phyloP scores from a whole-genome alignment of 352 stramenopile genomes.

The Pythium dissotocum region DNA sequence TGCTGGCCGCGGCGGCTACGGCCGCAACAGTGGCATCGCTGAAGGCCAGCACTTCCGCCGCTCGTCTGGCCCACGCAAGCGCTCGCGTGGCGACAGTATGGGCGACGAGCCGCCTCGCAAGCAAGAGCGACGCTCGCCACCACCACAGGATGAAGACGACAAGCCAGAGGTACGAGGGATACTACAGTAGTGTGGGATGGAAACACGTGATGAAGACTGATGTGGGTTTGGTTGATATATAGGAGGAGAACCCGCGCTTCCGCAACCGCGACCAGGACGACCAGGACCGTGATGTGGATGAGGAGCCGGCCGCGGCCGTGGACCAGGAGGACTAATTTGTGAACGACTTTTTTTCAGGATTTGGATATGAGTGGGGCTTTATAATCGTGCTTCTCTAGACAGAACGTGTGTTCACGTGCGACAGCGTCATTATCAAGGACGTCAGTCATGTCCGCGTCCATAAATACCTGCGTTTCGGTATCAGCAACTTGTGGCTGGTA shows the following conservation, averaged over 20 bases:
- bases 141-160: conserved; percentile 17
- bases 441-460: neutral
- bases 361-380: no score
- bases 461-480: neutral
- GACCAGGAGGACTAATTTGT: conserved; percentile 16
- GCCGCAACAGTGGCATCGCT: conserved; percentile 60
- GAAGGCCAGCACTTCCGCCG: conserved; percentile 76
- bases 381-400: no score
- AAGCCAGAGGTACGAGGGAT: conserved; percentile 19
- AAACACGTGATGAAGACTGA: neutral
- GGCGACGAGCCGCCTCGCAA: conserved; percentile 49
- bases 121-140: conserved; percentile 33
- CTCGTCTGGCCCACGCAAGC: conserved; percentile 47
- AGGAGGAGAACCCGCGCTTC: conserved; percentile 68
- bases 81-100: conserved; percentile 55
- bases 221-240: conserved; percentile 16
- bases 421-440: no score
- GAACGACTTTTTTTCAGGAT: neutral
- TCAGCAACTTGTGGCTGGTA: no score
- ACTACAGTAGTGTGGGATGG: neutral
- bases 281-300: conserved; percentile 29
- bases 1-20: conserved; percentile 74
- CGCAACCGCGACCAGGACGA: conserved; percentile 49
- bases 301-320: conserved; percentile 7
- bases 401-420: no score